Percentiles rank a stretch among this genome's conserved stretches.
Conservation (phyloP, 257 asterid genomes). For the Salvia miltiorrhiza region DNA sequence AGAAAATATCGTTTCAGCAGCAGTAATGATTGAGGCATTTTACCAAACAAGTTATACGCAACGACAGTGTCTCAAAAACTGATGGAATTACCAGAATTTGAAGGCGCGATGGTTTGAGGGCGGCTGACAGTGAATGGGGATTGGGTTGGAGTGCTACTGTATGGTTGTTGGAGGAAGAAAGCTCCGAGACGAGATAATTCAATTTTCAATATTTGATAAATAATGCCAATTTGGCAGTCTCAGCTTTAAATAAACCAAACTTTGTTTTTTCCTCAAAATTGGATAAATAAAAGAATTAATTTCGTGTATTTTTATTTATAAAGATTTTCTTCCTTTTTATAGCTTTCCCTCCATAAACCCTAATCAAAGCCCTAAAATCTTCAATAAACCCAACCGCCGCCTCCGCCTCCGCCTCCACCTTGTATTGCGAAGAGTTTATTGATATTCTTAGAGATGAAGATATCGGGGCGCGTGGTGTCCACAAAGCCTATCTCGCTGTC, state of each 20-base stretch:
- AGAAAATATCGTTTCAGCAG: not conserved
- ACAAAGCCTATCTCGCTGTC: not conserved
- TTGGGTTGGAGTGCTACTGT: too few species aligned
- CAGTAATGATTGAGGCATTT: not conserved
- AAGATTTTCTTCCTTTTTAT: too few species aligned
- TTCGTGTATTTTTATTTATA: too few species aligned
- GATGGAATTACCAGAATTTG: not conserved
- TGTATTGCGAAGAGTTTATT: not conserved
- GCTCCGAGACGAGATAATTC: not conserved
- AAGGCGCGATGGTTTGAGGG: not conserved
- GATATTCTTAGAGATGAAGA: not conserved
- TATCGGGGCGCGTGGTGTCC: slow-evolving; percentile 8
- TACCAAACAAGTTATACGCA: not conserved
- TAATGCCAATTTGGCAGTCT: too few species aligned
- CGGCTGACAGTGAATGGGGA: not conserved
- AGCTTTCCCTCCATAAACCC: too few species aligned
- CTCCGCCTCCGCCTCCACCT: too few species aligned
- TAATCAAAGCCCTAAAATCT: too few species aligned
- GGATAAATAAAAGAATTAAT: too few species aligned
- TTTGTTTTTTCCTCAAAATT: too few species aligned
- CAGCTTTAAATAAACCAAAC: too few species aligned
- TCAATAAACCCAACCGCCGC: not conserved
- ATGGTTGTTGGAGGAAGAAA: not conserved
- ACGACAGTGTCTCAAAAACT: not conserved
- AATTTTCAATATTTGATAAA: not conserved